phyloP scores from a whole-genome alignment of 192 early-diverging fungal species.

The Backusella sp. region DNA sequence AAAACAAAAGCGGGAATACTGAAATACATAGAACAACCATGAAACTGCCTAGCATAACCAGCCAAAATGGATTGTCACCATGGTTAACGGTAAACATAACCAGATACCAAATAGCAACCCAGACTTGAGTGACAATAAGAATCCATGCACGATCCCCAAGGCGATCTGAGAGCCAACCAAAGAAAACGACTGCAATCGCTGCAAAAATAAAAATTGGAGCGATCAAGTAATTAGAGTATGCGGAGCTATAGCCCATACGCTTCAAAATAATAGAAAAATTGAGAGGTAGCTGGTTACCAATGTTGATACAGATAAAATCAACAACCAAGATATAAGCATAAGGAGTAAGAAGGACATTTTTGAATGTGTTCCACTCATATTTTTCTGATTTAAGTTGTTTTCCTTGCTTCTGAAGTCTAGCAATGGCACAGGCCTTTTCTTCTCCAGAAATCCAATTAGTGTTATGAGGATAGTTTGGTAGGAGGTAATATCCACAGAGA shows the following conservation, averaged over 20 bases:
- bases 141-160: not conserved
- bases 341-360: not conserved
- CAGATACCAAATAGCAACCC: slow-evolving; percentile 15
- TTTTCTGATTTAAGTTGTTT: not conserved
- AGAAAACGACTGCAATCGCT: not conserved
- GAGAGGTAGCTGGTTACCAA: slow-evolving; percentile 4
- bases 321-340: not conserved
- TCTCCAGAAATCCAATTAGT: slow-evolving; percentile 44
- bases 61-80: not conserved
- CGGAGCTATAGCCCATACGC: not conserved
- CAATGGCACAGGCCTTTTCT: slow-evolving; percentile 3
- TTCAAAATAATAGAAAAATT: slow-evolving; percentile 13
- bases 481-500: slow-evolving; percentile 38
- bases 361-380: not conserved
- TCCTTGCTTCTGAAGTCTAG: not conserved
- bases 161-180: not conserved
- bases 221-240: not conserved
- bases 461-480: slow-evolving; percentile 43
- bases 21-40: slow-evolving; percentile 10
- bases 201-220: not conserved
- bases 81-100: not conserved
- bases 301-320: not conserved
- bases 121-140: not conserved
- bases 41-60: not conserved
- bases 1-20: slow-evolving; percentile 7